Percentiles rank a stretch among this genome's conserved stretches.
Conservation (phyloP, 805 yeast genomes). For the Helenozyma baotianmanensis region DNA sequence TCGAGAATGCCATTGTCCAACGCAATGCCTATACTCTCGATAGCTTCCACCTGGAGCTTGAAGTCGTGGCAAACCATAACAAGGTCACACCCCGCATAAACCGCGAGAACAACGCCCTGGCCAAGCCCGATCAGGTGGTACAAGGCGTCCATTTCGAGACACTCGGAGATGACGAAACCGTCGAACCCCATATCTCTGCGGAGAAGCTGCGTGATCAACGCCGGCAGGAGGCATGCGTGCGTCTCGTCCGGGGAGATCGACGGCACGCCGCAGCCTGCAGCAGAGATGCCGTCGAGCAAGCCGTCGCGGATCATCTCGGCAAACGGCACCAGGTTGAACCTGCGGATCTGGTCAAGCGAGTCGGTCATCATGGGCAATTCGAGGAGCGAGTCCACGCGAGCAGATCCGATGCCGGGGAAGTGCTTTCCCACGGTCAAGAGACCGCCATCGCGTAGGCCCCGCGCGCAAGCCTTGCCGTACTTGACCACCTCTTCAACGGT, state of each 20-base stretch:
- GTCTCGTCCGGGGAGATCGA: slow-evolving; percentile 55
- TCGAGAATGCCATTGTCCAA: slow-evolving; percentile 39
- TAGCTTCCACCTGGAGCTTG: slow-evolving; percentile 52
- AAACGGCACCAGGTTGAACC: slow-evolving; percentile 49
- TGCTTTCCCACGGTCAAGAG: slow-evolving; percentile 55
- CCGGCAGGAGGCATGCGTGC: slow-evolving; percentile 58
- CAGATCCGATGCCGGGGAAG: slow-evolving; percentile 64
- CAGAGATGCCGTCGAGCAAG: slow-evolving; percentile 50
- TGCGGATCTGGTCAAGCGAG: slow-evolving; percentile 47
- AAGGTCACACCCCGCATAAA: slow-evolving; percentile 62
- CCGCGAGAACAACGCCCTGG: slow-evolving; percentile 60
- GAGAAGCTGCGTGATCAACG: slow-evolving; percentile 45
- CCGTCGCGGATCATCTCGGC: slow-evolving; percentile 41
- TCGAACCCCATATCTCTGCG: slow-evolving; percentile 48
- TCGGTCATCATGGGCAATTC: slow-evolving; percentile 60
- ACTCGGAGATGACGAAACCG: slow-evolving; percentile 57
- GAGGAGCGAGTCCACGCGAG: slow-evolving; percentile 51
- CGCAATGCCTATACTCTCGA: slow-evolving; percentile 38
- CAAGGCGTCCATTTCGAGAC: slow-evolving; percentile 59
- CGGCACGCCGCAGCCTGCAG: slow-evolving; percentile 65
- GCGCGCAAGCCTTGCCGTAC: slow-evolving; percentile 49
- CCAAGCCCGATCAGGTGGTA: slow-evolving; percentile 61
- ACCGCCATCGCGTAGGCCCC: slow-evolving; percentile 52
- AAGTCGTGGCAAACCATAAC: slow-evolving; percentile 58
- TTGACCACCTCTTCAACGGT: slow-evolving; percentile 55